Base-by-base conservation (phyloP, 805 yeast species). In the Ogataea sp. region DNA sequence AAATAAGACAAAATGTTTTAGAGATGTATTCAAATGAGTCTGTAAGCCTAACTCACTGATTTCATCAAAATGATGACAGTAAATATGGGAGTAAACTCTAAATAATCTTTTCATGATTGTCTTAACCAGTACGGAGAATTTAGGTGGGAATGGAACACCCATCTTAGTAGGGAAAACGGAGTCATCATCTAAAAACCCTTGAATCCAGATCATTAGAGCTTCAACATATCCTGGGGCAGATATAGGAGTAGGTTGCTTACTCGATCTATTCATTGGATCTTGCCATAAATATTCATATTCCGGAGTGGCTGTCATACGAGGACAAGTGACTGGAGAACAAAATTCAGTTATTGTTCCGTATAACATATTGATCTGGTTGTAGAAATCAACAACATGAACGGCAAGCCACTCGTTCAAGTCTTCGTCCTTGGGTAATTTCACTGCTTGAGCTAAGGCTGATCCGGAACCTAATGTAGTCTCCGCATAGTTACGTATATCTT, bases 211-310 rank as follows among this genome's bases (percentile, higher is more conserved):
- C 95, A 93, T 87, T 47, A 93, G 72, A 42, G 82, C 78, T 59
- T 93, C 97, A 35, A 90, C 93, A 54, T 93, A 93, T 41, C 84
- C 94, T 32, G 98, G 96, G 0, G 99, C 98, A 31, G 89, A 79
- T 50, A 93, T 78, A 15, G 93, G 80, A 8, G 85, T 76, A 1
- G 98, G 97, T 44, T 81, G 78, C 52, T 73, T 73, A 49, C 59
- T 68, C 42, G 66, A 61, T 32, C 75, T 65, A 29, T 56, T 57
- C 47, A 67, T 67, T 8, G 84, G 70, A 51, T 89, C 95, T 58
- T 90, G 96, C 99, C 99, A 93, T 43, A 93, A 70, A 55, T 93
- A 93, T 61, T 93, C 98, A 56, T 88, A 90, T 64, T 89, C 97
- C 44, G 83, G 93, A 0, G 97, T 90, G 17, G 99, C 99, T 41